These are phyloP conservation scores for Entophlyctis luteolus DNA, from an alignment of 192 early-diverging fungal species.

Conservation along the genomic window DNA sequence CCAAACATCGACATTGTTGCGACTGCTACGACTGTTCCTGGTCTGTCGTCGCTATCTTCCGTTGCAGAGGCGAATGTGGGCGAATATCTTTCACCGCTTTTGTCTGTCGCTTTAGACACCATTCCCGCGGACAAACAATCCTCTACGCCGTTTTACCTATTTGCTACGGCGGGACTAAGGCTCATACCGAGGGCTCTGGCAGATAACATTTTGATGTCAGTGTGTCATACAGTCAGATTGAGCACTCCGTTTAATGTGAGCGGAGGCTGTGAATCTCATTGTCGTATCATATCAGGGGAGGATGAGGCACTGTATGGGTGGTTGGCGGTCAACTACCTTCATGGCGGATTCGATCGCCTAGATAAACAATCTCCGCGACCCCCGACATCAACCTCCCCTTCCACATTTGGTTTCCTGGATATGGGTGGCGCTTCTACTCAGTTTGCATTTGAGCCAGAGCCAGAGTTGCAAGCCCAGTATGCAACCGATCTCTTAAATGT, in stretches of 20 bases:
- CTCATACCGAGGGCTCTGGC: conserved; percentile 45
- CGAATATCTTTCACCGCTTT: conserved; percentile 63
- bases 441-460: conserved; percentile 90
- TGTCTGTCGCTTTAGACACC: conserved; percentile 69
- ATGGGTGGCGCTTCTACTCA: conserved; percentile 81
- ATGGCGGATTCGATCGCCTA: conserved; percentile 59
- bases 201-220: conserved; percentile 52
- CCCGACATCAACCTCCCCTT: neutral
- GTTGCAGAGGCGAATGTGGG: neutral
- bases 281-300: conserved; percentile 90
- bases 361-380: neutral
- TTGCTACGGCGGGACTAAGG: conserved; percentile 95
- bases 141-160: conserved; percentile 78
- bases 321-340: conserved; percentile 90
- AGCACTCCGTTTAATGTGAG: conserved; percentile 56
- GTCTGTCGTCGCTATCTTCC: neutral
- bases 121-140: conserved; percentile 61
- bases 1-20: neutral
- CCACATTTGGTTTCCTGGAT: conserved; percentile 83
- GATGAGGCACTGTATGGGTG: conserved; percentile 94
- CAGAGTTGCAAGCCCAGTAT: conserved; percentile 53
- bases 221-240: conserved; percentile 64
- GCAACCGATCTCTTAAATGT: conserved; percentile 67
- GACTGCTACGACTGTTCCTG: neutral
- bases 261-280: conserved; percentile 67